Conservation (phyloP, 257 asterid genomes). For the Hygrophila difformis region DNA sequence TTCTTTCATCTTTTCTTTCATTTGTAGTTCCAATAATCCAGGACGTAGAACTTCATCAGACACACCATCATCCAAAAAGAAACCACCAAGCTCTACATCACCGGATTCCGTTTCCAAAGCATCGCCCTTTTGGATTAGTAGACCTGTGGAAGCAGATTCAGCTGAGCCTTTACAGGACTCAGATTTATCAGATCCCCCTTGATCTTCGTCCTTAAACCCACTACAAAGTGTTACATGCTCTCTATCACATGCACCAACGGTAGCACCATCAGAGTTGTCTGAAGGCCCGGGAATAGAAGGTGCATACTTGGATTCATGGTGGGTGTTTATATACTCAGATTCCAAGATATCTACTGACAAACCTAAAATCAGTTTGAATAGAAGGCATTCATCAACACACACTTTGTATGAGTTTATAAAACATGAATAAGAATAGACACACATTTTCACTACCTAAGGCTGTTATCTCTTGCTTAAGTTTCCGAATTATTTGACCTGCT, state of each 20-base stretch:
- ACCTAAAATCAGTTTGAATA: constrained; percentile 41
- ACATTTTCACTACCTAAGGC: constrained; percentile 56
- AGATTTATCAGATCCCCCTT: constrained; percentile 23
- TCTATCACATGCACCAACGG: constrained; percentile 18
- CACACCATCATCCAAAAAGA: constrained; percentile 55
- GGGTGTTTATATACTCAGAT: constrained; percentile 48
- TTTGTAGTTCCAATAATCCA: constrained; percentile 53
- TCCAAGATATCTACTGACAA: constrained; percentile 61
- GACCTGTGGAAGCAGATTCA: constrained; percentile 25
- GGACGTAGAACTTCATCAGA: constrained; percentile 35
- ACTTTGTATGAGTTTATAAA: constrained; percentile 11
- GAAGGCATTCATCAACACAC: constrained; percentile 18
- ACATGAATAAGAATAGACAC: constrained; percentile 15
- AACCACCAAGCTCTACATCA: constrained; percentile 75
- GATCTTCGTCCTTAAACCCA: constrained; percentile 30
- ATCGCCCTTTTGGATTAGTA: constrained; percentile 22
- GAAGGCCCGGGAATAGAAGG: constrained; percentile 27
- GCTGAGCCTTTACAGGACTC: constrained; percentile 18
- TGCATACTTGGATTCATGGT: constrained; percentile 30
- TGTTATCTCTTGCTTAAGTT: constrained; percentile 73
- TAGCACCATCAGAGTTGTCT: constrained; percentile 26
- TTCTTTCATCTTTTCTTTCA: constrained; percentile 69
- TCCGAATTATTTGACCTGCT: constrained; percentile 68
- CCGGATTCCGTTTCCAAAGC: constrained; percentile 41
- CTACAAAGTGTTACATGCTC: constrained; percentile 25